Evolutionary conservation across 176 grass and related monocot genomes (phyloP).

Genomic region (Phragmites australis): DNA sequence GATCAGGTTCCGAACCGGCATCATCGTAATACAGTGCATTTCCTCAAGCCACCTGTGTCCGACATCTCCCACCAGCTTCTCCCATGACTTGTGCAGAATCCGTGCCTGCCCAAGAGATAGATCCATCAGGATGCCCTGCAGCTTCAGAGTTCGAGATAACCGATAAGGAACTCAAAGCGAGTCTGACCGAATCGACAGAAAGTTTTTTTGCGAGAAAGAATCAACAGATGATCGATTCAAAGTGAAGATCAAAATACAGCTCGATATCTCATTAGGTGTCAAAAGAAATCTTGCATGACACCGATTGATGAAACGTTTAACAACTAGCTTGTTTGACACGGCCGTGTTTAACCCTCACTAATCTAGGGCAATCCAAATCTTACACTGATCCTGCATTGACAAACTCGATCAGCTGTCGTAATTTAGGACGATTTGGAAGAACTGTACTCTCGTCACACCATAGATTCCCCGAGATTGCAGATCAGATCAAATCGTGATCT

Average conservation of each 20-base stretch:
- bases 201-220: too few species aligned
- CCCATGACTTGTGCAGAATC: neutral
- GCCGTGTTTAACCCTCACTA: neutral
- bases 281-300: slow-evolving; percentile 23
- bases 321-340: slow-evolving; percentile 17
- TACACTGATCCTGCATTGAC: slow-evolving; percentile 33
- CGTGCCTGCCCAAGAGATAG: neutral
- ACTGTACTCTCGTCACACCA: slow-evolving; percentile 2
- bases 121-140: neutral
- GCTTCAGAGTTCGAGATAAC: neutral
- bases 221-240: slow-evolving; percentile 24
- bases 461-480: slow-evolving; percentile 22
- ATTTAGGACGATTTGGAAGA: neutral
- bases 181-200: neutral
- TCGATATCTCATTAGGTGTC: slow-evolving; percentile 29
- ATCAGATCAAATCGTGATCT: slow-evolving; percentile 33
- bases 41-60: too few species aligned
- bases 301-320: neutral
- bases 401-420: neutral
- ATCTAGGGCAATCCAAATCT: slow-evolving; percentile 17
- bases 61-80: neutral
- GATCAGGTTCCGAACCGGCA: too few species aligned
- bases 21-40: too few species aligned
- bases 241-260: neutral
- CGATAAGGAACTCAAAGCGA: neutral